Percentiles rank a stretch among this genome's conserved stretches.
Evolutionary conservation across 805 yeast genomes (phyloP).

Genomic region (Pichia cabralensis): DNA sequence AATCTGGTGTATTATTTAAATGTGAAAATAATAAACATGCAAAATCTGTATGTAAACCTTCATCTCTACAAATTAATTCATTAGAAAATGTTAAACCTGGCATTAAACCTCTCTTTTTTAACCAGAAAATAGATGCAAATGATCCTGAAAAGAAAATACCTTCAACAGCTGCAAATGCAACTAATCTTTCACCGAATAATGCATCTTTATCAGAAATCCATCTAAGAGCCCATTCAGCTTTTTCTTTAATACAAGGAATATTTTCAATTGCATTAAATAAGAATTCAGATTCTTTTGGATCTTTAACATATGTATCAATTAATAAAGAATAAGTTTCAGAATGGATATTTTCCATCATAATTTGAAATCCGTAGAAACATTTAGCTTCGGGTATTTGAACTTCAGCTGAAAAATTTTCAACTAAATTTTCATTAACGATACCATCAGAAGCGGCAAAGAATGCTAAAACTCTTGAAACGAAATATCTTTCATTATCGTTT

Average conservation of each 20-base stretch:
- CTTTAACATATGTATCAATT: slow-evolving; percentile 92
- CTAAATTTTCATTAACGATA: slow-evolving; percentile 94
- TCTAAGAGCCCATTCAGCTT: slow-evolving; percentile 98
- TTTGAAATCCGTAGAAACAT: slow-evolving; percentile 98
- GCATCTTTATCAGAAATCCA: slow-evolving; percentile 90
- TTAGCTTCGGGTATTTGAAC: slow-evolving; percentile 97
- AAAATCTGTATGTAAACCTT: slow-evolving; percentile 97
- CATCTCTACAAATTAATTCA: slow-evolving; percentile 96
- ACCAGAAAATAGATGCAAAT: slow-evolving; percentile 97
- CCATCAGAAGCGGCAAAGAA: slow-evolving; percentile 99
- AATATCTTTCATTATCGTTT: slow-evolving; percentile 86
- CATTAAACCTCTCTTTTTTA: slow-evolving; percentile 97
- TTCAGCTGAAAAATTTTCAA: slow-evolving; percentile 94
- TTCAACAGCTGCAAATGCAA: slow-evolving; percentile 98
- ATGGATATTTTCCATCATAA: slow-evolving; percentile 99
- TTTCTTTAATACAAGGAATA: slow-evolving; percentile 91
- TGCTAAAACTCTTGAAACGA: slow-evolving; percentile 87
- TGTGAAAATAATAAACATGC: slow-evolving; percentile 94
- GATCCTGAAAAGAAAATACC: slow-evolving; percentile 98
- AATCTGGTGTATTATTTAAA: slow-evolving; percentile 79
- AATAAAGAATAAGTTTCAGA: slow-evolving; percentile 93
- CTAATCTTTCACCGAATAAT: slow-evolving; percentile 87
- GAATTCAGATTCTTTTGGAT: slow-evolving; percentile 84
- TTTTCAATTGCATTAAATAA: slow-evolving; percentile 93
- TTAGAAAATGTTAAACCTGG: slow-evolving; percentile 97